phyloP scores from a whole-genome alignment of 768 basidiomycete species.

The Stropharia rugosoannulata region DNA sequence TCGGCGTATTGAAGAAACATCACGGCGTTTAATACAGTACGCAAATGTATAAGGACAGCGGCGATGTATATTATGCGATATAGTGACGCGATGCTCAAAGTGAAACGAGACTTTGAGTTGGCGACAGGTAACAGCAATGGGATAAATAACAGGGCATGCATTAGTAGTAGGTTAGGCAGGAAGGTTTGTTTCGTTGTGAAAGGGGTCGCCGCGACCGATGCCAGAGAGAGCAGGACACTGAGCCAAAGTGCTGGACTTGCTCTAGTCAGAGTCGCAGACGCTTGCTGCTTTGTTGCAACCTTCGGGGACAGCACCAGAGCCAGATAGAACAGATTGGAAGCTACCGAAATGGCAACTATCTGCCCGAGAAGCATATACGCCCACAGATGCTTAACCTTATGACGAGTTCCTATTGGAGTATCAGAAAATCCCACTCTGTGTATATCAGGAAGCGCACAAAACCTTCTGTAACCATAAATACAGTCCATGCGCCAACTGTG shows the following conservation, averaged over 20 bases:
- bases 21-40: slow-evolving; percentile 26
- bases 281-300: slow-evolving; percentile 15
- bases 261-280: neutral
- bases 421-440: neutral
- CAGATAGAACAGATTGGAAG: slow-evolving; percentile 61
- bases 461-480: slow-evolving; percentile 55
- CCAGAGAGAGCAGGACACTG: slow-evolving; percentile 44
- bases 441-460: slow-evolving; percentile 10
- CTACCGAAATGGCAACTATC: slow-evolving; percentile 68
- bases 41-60: slow-evolving; percentile 33
- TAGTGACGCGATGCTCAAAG: slow-evolving; percentile 27
- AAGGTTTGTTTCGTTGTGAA: slow-evolving; percentile 43
- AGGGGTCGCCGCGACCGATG: slow-evolving; percentile 44
- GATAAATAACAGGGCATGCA: slow-evolving; percentile 57
- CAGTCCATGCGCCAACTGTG: slow-evolving; percentile 56
- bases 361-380: slow-evolving; percentile 76
- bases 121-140: slow-evolving; percentile 39
- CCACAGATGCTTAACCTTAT: slow-evolving; percentile 50
- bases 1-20: slow-evolving; percentile 15
- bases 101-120: slow-evolving; percentile 9
- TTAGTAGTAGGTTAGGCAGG: slow-evolving; percentile 55
- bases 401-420: slow-evolving; percentile 27
- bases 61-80: slow-evolving; percentile 34
- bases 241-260: slow-evolving; percentile 32
- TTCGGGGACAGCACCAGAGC: slow-evolving; percentile 38